These are phyloP conservation scores for Silene noctiflora DNA, from an alignment of 179 eudicot species.

Conservation along the genomic window DNA sequence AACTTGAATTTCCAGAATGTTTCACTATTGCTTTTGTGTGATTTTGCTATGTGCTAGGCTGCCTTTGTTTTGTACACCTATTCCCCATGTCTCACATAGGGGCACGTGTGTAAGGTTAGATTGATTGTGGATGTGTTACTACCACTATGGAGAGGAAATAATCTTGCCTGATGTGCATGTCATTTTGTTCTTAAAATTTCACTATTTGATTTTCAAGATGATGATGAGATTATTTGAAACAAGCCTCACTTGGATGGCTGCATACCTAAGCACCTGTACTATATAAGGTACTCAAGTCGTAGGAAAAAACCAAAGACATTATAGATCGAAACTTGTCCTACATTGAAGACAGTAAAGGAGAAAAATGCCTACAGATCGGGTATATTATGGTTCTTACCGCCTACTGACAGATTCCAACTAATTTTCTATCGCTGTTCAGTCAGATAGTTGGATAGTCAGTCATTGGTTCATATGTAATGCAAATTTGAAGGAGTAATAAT, in stretches of 20 bases:
- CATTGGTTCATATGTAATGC: background rate
- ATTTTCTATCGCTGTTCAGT: background rate
- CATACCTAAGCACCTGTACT: background rate
- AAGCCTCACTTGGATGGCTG: background rate
- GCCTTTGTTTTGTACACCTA: background rate
- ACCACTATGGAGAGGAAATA: background rate
- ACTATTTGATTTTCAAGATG: background rate
- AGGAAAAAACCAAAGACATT: background rate
- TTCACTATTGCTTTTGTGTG: background rate
- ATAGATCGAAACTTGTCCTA: background rate
- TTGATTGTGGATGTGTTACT: background rate
- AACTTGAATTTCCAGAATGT: background rate
- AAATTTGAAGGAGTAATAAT: slow-evolving; percentile 1
- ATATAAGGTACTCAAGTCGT: background rate
- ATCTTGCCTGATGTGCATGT: background rate
- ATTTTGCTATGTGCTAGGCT: background rate
- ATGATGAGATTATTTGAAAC: background rate
- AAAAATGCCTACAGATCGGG: background rate
- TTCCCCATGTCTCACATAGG: background rate
- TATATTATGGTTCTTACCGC: background rate
- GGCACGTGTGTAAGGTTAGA: background rate
- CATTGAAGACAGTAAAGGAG: background rate
- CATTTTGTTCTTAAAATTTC: background rate
- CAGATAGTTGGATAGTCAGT: background rate
- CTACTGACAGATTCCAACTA: background rate